Evolutionary conservation across 345 rosid species (phyloP).

Genomic region (Bruguiera sexangula): DNA sequence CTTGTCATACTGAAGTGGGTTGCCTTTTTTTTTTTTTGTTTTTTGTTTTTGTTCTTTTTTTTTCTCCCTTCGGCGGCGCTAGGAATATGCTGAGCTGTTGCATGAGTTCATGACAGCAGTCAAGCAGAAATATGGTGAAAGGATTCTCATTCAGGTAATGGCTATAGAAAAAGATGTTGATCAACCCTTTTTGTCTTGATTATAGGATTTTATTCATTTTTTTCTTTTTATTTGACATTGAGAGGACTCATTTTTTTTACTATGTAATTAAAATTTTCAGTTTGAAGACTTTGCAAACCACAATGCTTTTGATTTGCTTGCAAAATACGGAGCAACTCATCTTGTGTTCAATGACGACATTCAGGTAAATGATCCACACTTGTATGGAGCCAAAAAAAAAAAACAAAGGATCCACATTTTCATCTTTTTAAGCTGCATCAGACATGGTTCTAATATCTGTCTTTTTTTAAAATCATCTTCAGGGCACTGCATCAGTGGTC

Average conservation of each 20-base stretch:
- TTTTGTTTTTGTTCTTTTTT: background rate
- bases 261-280: constrained; percentile 36
- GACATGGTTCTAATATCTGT: constrained; percentile 11
- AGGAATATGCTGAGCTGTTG: constrained; percentile 94
- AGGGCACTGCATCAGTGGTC: constrained; percentile 99
- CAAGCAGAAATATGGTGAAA: constrained; percentile 93
- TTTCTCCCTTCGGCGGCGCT: background rate
- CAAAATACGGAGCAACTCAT: constrained; percentile 84
- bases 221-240: background rate
- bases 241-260: background rate
- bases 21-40: constrained; percentile 5
- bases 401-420: background rate
- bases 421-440: constrained; percentile 3
- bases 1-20: constrained; percentile 14
- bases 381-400: background rate
- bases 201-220: background rate
- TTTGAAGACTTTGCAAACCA: constrained; percentile 99
- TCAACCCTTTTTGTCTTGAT: background rate
- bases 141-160: constrained; percentile 83
- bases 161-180: background rate
- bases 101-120: constrained; percentile 95
- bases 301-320: constrained; percentile 88
- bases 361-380: constrained; percentile 53
- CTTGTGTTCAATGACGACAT: constrained; percentile 98
- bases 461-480: constrained; percentile 9